Evolutionary conservation across 2,329 filamentous ascomycete genomes (phyloP), one percentile per base, ranked within the genome.

Genomic region (Xylaria sp.): DNA sequence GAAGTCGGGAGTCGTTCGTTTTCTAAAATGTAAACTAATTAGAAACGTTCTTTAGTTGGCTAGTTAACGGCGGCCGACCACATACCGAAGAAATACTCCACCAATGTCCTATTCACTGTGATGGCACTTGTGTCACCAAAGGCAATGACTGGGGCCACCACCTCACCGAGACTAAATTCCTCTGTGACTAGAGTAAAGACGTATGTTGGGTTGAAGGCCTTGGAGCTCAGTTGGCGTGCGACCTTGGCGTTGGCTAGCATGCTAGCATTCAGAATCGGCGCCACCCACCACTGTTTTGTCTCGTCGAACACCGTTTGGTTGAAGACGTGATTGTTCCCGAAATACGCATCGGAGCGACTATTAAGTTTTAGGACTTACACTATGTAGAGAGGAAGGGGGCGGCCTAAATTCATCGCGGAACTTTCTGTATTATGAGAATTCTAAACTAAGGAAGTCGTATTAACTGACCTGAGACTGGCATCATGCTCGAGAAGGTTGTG

Each of bases 291-390:
- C 3, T 69, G 65, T 37, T 72, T 78, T 0, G 81, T 82, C 60
- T 81, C 74, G 59, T 83, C 80, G 73, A 87, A 88, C 66, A 86
- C 74, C 1, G 80, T 82, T 62, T 83, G 77, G 75, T 88, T 86
- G 79, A 88, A 88, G 62, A 82, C 65, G 70, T 85, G 81, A 69
- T 84, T 84, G 75, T 84, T 84, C 21, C 85, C 86, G 60, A 85
- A 81, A 78, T 78, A 84, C 4, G 80, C 82, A 63, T 88, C 85
- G 0, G 78, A 71, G 25, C 84, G 84, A 37, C 82, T 84, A 9
- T 51, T 13, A n/a, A 21, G 18, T 59, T n/a, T 48, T 57, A 60
- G 21, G 64, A 42, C 59, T 3, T n/a, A 13, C 27, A 35, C 1
- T n/a, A 13, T 9, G 16, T 18, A 29, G 27, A 29, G 42, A 18